These are phyloP conservation scores for Strobilomyces echinocephalus DNA, from an alignment of 768 basidiomycete species.

Conservation along the genomic window DNA sequence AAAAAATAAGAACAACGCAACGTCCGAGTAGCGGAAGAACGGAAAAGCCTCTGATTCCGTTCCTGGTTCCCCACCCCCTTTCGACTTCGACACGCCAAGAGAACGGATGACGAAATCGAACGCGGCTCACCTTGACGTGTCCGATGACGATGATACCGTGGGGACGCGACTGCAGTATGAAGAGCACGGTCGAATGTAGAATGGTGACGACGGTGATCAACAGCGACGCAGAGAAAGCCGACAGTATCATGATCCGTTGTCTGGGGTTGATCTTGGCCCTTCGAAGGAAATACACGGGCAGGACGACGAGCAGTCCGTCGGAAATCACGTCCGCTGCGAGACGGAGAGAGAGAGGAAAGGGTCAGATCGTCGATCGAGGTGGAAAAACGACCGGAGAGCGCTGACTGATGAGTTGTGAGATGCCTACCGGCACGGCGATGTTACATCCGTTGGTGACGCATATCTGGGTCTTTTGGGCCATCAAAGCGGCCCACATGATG, in stretches of 20 bases:
- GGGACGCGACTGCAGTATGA: not conserved
- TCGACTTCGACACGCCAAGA: not conserved
- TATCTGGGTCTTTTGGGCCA: constrained; percentile 13
- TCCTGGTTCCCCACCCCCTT: not conserved
- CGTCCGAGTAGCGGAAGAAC: not conserved
- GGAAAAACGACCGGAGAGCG: not conserved
- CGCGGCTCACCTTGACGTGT: constrained; percentile 20
- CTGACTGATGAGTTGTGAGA: constrained; percentile 23
- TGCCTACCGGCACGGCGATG: not conserved
- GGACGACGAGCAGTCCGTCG: constrained; percentile 14
- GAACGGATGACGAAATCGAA: not conserved
- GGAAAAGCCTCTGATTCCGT: not conserved
- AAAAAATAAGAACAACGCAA: not conserved
- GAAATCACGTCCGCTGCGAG: constrained; percentile 19
- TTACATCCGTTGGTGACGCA: constrained; percentile 5
- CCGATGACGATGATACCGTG: constrained; percentile 14
- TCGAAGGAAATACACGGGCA: constrained; percentile 15
- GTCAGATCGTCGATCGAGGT: not conserved
- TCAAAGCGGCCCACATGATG: constrained; percentile 22
- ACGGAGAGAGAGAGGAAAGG: not conserved
- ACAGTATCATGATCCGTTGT: constrained; percentile 17
- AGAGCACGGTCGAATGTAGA: constrained; percentile 12
- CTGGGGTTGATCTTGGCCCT: constrained; percentile 1
- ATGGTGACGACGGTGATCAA: constrained; percentile 18
- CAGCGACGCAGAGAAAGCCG: constrained; percentile 18